These are phyloP conservation scores for Acorus gramineus DNA, from an alignment of 106 monocot genomes.

Conservation along the genomic window DNA sequence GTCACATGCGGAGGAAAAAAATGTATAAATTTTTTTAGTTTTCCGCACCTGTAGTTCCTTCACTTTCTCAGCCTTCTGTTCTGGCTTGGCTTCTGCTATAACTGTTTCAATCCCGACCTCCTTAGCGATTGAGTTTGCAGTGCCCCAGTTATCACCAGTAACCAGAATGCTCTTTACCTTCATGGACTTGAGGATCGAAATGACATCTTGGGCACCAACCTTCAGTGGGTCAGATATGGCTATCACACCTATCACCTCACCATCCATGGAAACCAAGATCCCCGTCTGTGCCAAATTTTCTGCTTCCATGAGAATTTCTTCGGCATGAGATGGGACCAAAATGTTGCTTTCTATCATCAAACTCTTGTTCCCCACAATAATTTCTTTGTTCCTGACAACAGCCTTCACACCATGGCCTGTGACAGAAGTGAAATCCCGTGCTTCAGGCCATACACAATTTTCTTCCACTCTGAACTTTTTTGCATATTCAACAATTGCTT, in stretches of 20 bases:
- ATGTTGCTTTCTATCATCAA: constrained; percentile 60
- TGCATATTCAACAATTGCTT: constrained; percentile 71
- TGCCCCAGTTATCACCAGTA: constrained; percentile 93
- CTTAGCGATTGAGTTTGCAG: constrained; percentile 72
- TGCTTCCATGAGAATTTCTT: constrained; percentile 56
- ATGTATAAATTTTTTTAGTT: background rate
- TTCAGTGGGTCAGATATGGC: constrained; percentile 83
- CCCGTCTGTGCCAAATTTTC: constrained; percentile 69
- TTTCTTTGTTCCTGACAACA: constrained; percentile 34
- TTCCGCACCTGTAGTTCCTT: constrained; percentile 63
- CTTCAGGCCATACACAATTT: constrained; percentile 39
- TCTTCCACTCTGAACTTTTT: constrained; percentile 62
- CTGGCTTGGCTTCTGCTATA: constrained; percentile 76
- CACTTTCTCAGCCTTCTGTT: constrained; percentile 72
- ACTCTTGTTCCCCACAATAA: constrained; percentile 72
- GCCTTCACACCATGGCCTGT: constrained; percentile 84
- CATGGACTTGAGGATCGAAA: constrained; percentile 85
- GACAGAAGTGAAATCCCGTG: constrained; percentile 50
- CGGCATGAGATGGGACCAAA: constrained; percentile 46
- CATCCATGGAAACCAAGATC: constrained; percentile 53
- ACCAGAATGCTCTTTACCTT: constrained; percentile 86
- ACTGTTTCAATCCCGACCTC: constrained; percentile 63
- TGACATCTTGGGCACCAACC: constrained; percentile 62
- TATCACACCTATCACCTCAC: constrained; percentile 62
- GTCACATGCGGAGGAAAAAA: background rate